phyloP scores from a whole-genome alignment of 768 basidiomycete genomes.

The Candolleomyces aberdarensis region DNA sequence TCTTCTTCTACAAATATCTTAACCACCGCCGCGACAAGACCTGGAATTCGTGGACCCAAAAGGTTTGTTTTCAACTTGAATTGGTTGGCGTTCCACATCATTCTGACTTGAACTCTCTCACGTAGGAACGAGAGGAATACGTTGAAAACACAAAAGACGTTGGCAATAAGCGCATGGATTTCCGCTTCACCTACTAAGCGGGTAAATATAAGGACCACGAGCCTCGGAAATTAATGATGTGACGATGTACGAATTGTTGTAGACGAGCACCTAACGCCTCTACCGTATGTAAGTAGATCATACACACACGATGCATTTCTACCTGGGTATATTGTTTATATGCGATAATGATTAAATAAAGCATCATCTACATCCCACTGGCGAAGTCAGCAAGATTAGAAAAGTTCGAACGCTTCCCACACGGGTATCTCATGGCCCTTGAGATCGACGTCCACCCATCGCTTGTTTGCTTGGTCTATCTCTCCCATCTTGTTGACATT shows the following conservation, averaged over 20 bases:
- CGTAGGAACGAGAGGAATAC: conserved; percentile 55
- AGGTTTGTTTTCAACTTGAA: conserved; percentile 30
- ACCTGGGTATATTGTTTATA: too few species aligned
- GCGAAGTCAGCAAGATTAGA: conserved; percentile 19
- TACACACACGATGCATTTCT: too few species aligned
- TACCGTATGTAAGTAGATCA: too few species aligned
- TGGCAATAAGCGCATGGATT: conserved; percentile 59
- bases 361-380: too few species aligned
- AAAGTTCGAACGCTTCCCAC: conserved; percentile 59
- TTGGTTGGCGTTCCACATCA: conserved; percentile 13
- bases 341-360: too few species aligned
- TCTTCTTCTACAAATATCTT: conserved; percentile 51
- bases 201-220: too few species aligned
- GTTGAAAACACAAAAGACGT: conserved; percentile 57
- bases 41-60: conserved; percentile 48
- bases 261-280: too few species aligned
- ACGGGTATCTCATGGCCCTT: conserved; percentile 51
- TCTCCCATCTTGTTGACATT: conserved; percentile 42
- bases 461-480: conserved; percentile 41
- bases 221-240: neutral
- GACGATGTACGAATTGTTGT: neutral
- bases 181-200: conserved; percentile 58
- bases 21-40: conserved; percentile 46
- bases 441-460: conserved; percentile 69
- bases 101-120: neutral